These are phyloP conservation scores for Sporothrix pallida DNA, from an alignment of 2,329 filamentous ascomycete genomes.

Conservation along the genomic window DNA sequence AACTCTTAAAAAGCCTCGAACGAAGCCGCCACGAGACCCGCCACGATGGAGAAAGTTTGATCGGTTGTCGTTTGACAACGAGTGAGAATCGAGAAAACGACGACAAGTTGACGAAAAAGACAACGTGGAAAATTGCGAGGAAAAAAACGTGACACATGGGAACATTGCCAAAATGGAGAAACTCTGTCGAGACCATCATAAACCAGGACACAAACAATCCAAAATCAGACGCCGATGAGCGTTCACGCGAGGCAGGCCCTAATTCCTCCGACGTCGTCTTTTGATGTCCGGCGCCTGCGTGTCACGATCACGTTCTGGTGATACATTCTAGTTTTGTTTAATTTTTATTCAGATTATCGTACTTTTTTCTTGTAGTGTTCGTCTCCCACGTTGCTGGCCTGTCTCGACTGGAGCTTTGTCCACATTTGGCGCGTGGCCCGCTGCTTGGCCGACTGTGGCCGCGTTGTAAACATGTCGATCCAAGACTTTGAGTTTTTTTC, in stretches of 20 bases:
- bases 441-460: constrained; percentile 18
- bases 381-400: neutral
- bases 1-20: too few relatives aligned
- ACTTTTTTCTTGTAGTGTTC: neutral
- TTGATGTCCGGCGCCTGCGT: too few relatives aligned
- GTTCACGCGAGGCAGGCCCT: neutral
- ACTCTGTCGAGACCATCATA: neutral
- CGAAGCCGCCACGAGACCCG: neutral
- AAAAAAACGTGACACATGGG: neutral
- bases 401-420: constrained; percentile 13
- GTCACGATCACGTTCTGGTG: neutral
- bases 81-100: neutral
- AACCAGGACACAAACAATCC: neutral
- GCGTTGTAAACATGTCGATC: constrained; percentile 11
- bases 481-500: neutral
- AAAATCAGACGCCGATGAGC: too few relatives aligned
- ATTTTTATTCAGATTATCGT: neutral
- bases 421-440: constrained; percentile 4
- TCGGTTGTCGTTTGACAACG: too few relatives aligned
- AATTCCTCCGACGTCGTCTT: constrained; percentile 5
- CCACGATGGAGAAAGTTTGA: constrained; percentile 1
- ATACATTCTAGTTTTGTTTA: neutral
- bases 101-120: neutral
- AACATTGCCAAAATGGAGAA: neutral
- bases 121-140: neutral